phyloP scores from a whole-genome alignment of 2,329 filamentous ascomycete genomes.

The Dendrostoma leiphaemia region DNA sequence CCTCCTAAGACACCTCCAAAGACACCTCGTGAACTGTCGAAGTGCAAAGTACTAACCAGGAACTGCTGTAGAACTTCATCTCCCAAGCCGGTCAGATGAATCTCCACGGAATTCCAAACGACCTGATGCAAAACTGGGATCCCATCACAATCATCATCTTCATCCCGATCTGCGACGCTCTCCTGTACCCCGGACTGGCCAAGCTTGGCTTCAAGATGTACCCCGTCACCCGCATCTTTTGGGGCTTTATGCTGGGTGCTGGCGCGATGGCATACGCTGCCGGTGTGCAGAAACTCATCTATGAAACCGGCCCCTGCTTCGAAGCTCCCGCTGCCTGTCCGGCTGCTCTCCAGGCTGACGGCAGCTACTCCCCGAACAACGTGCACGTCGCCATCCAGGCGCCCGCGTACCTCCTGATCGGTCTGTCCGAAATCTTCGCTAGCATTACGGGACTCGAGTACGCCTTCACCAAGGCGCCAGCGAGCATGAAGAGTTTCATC shows the following conservation, averaged over 20 bases:
- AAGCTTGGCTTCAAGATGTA: slow-evolving; percentile 57
- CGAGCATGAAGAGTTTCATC: slow-evolving; percentile 19
- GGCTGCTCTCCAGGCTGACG: slow-evolving; percentile 8
- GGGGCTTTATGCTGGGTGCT: slow-evolving; percentile 51
- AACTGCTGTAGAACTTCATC: too few relatives aligned
- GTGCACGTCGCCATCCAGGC: slow-evolving; percentile 18
- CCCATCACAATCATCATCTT: slow-evolving; percentile 66
- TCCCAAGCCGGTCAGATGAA: slow-evolving; percentile 58
- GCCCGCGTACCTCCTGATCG: slow-evolving; percentile 15
- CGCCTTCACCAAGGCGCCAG: slow-evolving; percentile 19
- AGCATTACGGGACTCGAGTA: slow-evolving; percentile 17
- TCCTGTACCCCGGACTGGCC: slow-evolving; percentile 62
- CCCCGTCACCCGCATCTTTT: slow-evolving; percentile 64
- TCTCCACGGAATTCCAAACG: slow-evolving; percentile 66
- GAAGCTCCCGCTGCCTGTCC: slow-evolving; percentile 13
- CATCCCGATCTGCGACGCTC: slow-evolving; percentile 59
- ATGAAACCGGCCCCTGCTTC: slow-evolving; percentile 17
- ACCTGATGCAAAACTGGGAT: slow-evolving; percentile 67
- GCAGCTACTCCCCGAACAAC: slow-evolving; percentile 13
- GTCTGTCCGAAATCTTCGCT: slow-evolving; percentile 18
- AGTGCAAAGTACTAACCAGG: too few relatives aligned
- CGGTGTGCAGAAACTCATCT: slow-evolving; percentile 19
- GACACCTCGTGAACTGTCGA: too few relatives aligned
- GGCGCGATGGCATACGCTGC: slow-evolving; percentile 16
- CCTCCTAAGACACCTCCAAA: too few relatives aligned